Base-by-base conservation (phyloP, 768 basidiomycete species). In the Agaricus subrufescens region DNA sequence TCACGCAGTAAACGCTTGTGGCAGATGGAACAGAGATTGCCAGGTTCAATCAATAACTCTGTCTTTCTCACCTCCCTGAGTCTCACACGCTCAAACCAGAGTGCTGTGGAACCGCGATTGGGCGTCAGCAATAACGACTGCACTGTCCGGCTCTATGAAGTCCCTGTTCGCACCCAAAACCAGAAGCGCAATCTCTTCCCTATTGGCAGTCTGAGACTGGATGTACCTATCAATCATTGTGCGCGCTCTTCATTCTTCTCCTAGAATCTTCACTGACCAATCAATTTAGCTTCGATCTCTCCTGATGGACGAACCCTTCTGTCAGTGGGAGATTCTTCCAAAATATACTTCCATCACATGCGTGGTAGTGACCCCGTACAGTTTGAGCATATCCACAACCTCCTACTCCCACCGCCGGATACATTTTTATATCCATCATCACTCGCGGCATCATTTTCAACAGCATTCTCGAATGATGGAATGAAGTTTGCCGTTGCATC, bases 21-120 rank as follows among this genome's bases (percentile, higher is more conserved):
- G 63, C 57, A 64, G 45, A 56, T 37, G 31, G 56, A 61, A 23
- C 56, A 54, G 31, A 52, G 51, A 40, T 40, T 64, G 5, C 34
- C 29, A 26, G 63, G 63, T 10, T 60, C 58, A 11, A 62, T 64
- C 34, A 64, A 64, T 54, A 64, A 64, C 31, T 62, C 61, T 47
- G 58, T 62, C n/a, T 46, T 64, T 10, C 56, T 64, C 8, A 60
- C 61, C 15, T 53, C 58, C 12, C 44, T 52, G 15, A 57, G 52
- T 37, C 45, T 60, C 39, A 60, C 61, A 8, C 53, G 58, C 9
- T 50, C 54, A 14, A 42, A 52, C 31, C 45, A 47, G 37, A 57
- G 58, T 27, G 56, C 56, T 5, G 44, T 50, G 5, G 61, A 62
- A 29, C 61, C 61, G 12, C 40, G 61, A 46, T 48, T 62, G 19